phyloP scores from a whole-genome alignment of 441 rosid species.

The Erodium moschatum region DNA sequence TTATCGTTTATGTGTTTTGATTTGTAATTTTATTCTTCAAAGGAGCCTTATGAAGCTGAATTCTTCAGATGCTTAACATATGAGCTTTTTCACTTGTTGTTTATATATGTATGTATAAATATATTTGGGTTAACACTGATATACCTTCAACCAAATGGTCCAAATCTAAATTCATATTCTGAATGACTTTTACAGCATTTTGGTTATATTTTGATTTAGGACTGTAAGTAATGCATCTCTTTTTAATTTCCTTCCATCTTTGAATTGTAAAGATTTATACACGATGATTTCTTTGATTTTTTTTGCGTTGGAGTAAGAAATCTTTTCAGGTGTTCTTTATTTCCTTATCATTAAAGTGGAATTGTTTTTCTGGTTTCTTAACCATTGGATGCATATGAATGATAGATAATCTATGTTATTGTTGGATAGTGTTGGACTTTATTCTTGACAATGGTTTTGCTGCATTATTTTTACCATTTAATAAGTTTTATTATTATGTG shows the following conservation, averaged over 20 bases:
- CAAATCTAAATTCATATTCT: not conserved
- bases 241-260: not conserved
- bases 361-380: not conserved
- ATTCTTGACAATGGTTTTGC: not conserved
- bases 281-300: not conserved
- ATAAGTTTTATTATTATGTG: conserved; percentile 12
- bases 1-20: not conserved
- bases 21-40: not conserved
- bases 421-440: not conserved
- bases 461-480: not conserved
- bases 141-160: not conserved
- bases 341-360: not conserved
- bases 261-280: not conserved
- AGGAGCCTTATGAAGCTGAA: not conserved
- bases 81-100: not conserved
- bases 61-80: not conserved
- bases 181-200: not conserved
- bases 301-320: not conserved
- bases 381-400: not conserved
- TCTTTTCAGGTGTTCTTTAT: not conserved
- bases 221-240: not conserved
- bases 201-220: not conserved
- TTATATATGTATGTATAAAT: too few relatives aligned
- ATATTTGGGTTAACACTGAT: not conserved
- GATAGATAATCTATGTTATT: not conserved